These are phyloP conservation scores for Candida awuae DNA, from an alignment of 805 yeast species.

Conservation along the genomic window DNA sequence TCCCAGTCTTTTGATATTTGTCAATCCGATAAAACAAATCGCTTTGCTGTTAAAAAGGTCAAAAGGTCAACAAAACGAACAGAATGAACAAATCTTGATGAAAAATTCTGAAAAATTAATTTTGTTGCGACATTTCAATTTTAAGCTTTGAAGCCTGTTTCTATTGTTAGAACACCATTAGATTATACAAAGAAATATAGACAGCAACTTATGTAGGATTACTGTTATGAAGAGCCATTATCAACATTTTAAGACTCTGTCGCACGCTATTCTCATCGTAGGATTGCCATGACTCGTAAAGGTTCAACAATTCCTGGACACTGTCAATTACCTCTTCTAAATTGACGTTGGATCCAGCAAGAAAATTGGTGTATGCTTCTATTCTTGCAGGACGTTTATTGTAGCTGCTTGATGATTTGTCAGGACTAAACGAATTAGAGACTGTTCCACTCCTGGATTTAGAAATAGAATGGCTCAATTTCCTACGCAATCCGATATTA, in stretches of 20 bases:
- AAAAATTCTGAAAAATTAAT: no score
- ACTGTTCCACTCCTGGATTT: background rate
- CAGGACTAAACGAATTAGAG: constrained; percentile 7
- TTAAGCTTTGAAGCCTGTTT: no score
- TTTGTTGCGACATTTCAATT: no score
- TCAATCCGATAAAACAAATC: no score
- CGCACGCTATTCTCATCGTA: constrained; percentile 62
- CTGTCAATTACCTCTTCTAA: constrained; percentile 71
- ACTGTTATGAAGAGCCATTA: background rate
- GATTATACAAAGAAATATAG: no score
- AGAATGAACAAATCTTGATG: no score
- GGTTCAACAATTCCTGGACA: constrained; percentile 72
- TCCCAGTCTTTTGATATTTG: no score
- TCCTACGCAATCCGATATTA: constrained; percentile 6
- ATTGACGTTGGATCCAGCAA: constrained; percentile 72
- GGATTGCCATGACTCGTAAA: constrained; percentile 82
- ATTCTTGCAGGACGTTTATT: constrained; percentile 31
- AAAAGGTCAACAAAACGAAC: no score
- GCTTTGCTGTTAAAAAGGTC: no score
- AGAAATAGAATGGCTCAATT: constrained; percentile 5
- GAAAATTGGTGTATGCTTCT: constrained; percentile 51
- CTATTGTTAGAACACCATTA: no score
- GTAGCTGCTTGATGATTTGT: constrained; percentile 1
- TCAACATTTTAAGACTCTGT: constrained; percentile 28
- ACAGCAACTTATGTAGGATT: background rate